Evolutionary conservation across 2,329 filamentous ascomycete species (phyloP), one percentile per base, ranked within the genome.

Genomic region (Myotisia sp.): DNA sequence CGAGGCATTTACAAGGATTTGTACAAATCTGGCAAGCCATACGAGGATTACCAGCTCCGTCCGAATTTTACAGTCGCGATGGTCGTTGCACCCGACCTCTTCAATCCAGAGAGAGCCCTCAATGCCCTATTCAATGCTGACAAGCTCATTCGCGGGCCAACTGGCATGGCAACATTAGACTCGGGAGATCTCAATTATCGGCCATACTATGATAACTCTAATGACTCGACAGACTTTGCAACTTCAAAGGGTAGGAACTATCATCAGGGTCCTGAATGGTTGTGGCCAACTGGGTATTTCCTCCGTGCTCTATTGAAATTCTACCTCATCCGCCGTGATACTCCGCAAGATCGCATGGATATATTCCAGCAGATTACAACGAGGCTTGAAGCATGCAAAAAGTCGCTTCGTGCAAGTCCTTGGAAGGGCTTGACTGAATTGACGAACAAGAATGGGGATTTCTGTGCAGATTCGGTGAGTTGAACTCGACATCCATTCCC

Each of bases 1-100:
- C 76, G 86, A 14, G 92, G 90, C 41, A 92, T 98, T 52, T 98
- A 98, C 73, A 98, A 98, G 62, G 90, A 98, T 54, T 63, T 95
- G 12, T 94, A 94, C 68, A 76, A 71, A 44, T 92, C 85, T 29
- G 84, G 84, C 42, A 95, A 94, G 58, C 83, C 90, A 54, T 94
- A 92, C 52, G 85, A 95, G 53, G 90, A 98, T 60, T 98, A 98
- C 59, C 90, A 98, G 56, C 72, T 98, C 26, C 82, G 90, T 16
- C 69, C 82, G 41, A 98, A 98, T 62, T 95, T 92, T 61, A 72
- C 86, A 20, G 87, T 98, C 44, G 84, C 87, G 46, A 95, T 98
- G 90, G 74, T 79, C 2, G 87, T 92, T 1, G 86, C 92, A 0
- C 83, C 90, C 0, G 79, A 83, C 17, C 72, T 98, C 9, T 98